Conservation (phyloP, 371 early-diverging fungal species). For the Basidiobolus meristosporus region DNA sequence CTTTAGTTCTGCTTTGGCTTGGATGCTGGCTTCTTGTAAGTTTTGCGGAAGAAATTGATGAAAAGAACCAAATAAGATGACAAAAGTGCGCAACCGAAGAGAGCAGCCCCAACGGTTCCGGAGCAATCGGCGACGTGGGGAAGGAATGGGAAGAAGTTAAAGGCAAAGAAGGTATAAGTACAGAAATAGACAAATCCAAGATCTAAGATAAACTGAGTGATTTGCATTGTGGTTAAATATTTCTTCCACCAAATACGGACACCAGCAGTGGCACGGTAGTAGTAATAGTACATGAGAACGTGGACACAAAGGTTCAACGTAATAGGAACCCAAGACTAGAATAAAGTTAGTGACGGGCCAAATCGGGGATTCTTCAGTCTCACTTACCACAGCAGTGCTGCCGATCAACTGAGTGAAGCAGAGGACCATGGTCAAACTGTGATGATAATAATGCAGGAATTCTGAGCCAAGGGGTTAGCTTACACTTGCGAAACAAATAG, state of each 20-base stretch:
- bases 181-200: conserved; percentile 57
- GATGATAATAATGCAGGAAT: conserved; percentile 63
- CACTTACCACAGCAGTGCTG: conserved; percentile 55
- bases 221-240: conserved; percentile 76
- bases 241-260: conserved; percentile 85
- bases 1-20: too few relatives aligned
- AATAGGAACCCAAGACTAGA: conserved; percentile 57
- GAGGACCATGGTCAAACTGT: conserved; percentile 75
- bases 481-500: conserved; percentile 24
- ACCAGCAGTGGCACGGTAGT: conserved; percentile 69
- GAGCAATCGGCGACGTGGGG: conserved; percentile 61
- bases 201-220: conserved; percentile 76
- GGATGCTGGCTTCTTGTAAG: conserved; percentile 32
- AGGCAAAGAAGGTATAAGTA: conserved; percentile 60
- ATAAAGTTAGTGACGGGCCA: not conserved
- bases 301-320: conserved; percentile 76
- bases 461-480: not conserved
- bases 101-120: conserved; percentile 57
- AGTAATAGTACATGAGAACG: conserved; percentile 82
- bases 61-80: conserved; percentile 71
- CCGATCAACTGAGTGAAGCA: conserved; percentile 71
- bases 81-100: conserved; percentile 61
- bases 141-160: conserved; percentile 39
- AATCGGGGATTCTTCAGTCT: not conserved
- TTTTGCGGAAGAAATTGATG: conserved; percentile 72